Base-by-base conservation (phyloP, 352 stramenopile species). In the Phytophthora hybrid region DNA sequence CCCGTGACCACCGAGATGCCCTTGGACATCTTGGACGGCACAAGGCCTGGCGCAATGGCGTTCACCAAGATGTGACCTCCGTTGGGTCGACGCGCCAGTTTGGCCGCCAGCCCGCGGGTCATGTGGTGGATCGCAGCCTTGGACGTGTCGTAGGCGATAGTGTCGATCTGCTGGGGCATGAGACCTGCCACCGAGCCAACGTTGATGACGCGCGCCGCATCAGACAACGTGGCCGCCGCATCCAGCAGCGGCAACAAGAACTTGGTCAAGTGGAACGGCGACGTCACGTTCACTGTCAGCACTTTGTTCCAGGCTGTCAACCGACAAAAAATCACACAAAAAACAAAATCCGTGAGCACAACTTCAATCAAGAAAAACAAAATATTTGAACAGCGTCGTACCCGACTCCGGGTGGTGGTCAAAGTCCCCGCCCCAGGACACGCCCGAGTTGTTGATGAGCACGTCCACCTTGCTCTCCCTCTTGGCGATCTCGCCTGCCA, bases 41-140 rank as follows among this genome's bases (percentile, higher is more conserved):
- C 91, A 59, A 98, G 89, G 10, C 97, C 97, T 0, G 96, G 97
- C 4, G 94, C 95, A 31, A 99, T 90, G 32, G 91, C 92, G 78
- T 99, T 99, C 10, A 99, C 96, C 3, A 97, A 94, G 66, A 99
- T 99, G 75, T 92, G 84, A 21, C 95, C 87, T 13, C 87, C 85
- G 54, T 93, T 92, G 8, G 85, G 80, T 18, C 82, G 86, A 47
- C 81, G 83, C 7, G 88, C 94, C 31, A 99, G 87, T 77, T 99
- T 97, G 2, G 88, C 83, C 0, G 95, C 92, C 53, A 99, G 71
- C 53, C 97, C 92, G 54, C 92, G 93, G n/a, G 96, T 99, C 31
- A 99, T 81, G 73, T 98, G 91, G 81, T 99, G 95, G 16, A 99
- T 83, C 0, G 94, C 97, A 1, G 96, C 96, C 85, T 99, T 99